Evolutionary conservation across 371 early-diverging fungal genomes (phyloP).

Genomic region (Rhizopus delemar): DNA sequence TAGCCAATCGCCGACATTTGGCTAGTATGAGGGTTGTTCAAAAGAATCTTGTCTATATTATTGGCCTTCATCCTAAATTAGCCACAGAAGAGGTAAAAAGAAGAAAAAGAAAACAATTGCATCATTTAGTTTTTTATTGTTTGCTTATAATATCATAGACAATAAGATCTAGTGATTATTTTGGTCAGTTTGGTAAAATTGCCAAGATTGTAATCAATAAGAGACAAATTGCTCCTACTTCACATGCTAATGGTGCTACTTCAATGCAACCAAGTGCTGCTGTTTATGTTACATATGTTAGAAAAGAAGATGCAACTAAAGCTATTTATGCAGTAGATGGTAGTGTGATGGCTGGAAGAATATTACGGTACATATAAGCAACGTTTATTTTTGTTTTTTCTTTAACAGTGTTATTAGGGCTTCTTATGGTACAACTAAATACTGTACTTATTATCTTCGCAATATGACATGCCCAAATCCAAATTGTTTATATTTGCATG

Average conservation of each 20-base stretch:
- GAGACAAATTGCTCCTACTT: constrained; percentile 61
- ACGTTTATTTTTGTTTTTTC: not conserved
- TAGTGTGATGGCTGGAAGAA: constrained; percentile 80
- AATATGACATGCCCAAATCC: constrained; percentile 91
- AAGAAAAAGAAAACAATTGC: not conserved
- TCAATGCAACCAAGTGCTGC: constrained; percentile 62
- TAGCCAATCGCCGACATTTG: constrained; percentile 82
- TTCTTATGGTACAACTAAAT: constrained; percentile 96
- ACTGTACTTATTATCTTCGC: constrained; percentile 93
- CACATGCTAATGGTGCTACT: constrained; percentile 45
- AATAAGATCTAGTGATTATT: constrained; percentile 83
- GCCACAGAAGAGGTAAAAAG: constrained; percentile 80
- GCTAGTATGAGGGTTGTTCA: constrained; percentile 92
- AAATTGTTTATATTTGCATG: constrained; percentile 93
- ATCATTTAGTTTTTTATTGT: constrained; percentile 1
- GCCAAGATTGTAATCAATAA: constrained; percentile 84
- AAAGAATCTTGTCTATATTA: constrained; percentile 93
- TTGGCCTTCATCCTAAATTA: constrained; percentile 83
- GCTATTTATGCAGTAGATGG: constrained; percentile 94
- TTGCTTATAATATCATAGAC: not conserved
- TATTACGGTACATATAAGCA: constrained; percentile 57
- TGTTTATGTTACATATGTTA: constrained; percentile 89
- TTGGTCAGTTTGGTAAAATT: constrained; percentile 97
- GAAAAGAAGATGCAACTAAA: constrained; percentile 87
- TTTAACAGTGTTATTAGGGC: constrained; percentile 27